Conservation (phyloP, 768 basidiomycete species). For the Termitomyces sp. region DNA sequence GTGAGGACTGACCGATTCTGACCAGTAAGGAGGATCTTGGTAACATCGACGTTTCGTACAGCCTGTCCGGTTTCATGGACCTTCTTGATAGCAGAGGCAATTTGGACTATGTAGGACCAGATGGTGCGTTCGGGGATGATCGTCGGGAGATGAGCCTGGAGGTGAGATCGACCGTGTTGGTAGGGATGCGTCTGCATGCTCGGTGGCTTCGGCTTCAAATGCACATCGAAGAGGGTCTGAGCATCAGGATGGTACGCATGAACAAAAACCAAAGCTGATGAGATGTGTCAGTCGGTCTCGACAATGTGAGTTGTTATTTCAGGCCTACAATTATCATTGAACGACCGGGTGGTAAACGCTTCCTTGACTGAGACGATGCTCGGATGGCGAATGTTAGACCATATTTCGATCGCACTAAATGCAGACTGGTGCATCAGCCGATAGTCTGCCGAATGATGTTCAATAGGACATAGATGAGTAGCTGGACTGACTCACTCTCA, state of each 20-base stretch:
- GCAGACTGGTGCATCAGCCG: conserved; percentile 79
- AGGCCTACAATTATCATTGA: conserved; percentile 84
- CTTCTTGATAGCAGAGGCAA: conserved; percentile 81
- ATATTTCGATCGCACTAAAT: conserved; percentile 78
- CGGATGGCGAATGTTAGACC: conserved; percentile 84
- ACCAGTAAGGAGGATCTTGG: conserved; percentile 85
- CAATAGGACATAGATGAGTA: conserved; percentile 6
- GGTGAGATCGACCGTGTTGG: conserved; percentile 20
- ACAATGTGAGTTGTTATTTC: background rate
- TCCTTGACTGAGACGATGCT: conserved; percentile 80
- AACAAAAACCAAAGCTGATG: conserved; percentile 80
- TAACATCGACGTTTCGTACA: conserved; percentile 77
- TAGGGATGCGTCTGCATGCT: conserved; percentile 15
- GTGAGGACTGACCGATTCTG: conserved; percentile 65
- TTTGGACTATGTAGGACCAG: conserved; percentile 93
- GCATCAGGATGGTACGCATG: conserved; percentile 88
- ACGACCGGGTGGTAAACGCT: conserved; percentile 92
- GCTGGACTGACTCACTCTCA: conserved; percentile 59
- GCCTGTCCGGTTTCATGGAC: conserved; percentile 82
- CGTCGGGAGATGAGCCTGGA: conserved; percentile 18
- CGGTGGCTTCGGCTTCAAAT: conserved; percentile 58
- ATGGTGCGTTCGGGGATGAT: conserved; percentile 74
- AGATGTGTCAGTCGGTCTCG: background rate
- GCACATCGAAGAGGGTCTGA: conserved; percentile 74
- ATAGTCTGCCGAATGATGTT: conserved; percentile 52